Evolutionary conservation across 257 asterid genomes (phyloP), one percentile per base, ranked within the genome.

Genomic region (Fraxinus cuspidata): DNA sequence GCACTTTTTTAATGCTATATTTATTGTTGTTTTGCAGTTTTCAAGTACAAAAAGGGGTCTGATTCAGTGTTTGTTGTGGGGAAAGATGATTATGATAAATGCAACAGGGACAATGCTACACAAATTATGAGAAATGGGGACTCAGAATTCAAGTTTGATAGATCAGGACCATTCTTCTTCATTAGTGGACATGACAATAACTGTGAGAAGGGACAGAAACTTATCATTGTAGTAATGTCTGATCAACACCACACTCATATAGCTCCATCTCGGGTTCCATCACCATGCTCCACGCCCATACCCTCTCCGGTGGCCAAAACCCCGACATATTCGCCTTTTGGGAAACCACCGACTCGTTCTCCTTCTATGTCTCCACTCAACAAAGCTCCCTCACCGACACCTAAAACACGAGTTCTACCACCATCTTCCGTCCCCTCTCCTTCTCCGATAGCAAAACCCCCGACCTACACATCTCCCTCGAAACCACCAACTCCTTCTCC

Each of bases 131-230:
- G 72, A 35, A 76, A 79, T 68, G 91, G 89, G 16, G 32, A 82
- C 63, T 88, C 89, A n/a, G 72, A 3, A 13, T 79, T 90, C 80
- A 82, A 60, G 76, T 35, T 88, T 29, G 37, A 81, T 2, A 77
- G 71, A 64, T 78, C 91, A 1, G 92, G 92, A 1, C 81, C 85
- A 4, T 85, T 80, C 66, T 85, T 42, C 53, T 90, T 90, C 87
- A 88, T 87, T 9, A 88, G 91, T 73, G 95, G 92, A 18, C 88
- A 84, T 5, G 76, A 78, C 12, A 87, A 84, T 16, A 84, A 87
- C 37, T 90, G 95, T 64, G 89, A 85, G 77, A 77, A 80, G 71
- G 94, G 94, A 28, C 86, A 84, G 38, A 89, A 86, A 58, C 51
- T 89, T 2, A 34, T 58, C 28, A 1, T 83, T 13, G 58, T 79